Percentiles rank a stretch among this genome's conserved stretches.
Evolutionary conservation across 2,329 filamentous ascomycete genomes (phyloP).

Genomic region (Curvularia sp.): DNA sequence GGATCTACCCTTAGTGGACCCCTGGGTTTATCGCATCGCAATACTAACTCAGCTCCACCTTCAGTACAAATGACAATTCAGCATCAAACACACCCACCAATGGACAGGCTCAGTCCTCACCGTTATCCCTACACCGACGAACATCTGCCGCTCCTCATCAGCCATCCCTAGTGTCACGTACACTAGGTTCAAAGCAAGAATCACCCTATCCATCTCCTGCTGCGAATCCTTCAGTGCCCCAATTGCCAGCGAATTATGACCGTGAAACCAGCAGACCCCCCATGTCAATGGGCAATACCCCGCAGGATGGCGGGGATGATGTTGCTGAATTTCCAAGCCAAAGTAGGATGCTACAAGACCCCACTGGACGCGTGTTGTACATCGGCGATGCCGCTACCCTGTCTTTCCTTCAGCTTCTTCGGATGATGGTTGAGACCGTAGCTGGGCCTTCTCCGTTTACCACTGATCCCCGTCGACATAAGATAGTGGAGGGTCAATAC

Average conservation of each 20-base stretch:
- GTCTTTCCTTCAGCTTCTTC: constrained; percentile 67
- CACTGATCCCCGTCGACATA: constrained; percentile 63
- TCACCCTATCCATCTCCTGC: constrained; percentile 27
- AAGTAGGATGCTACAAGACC: constrained; percentile 67
- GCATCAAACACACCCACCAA: constrained; percentile 36
- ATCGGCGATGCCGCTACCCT: constrained; percentile 69
- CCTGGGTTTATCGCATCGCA: background rate
- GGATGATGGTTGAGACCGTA: constrained; percentile 65
- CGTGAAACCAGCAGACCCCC: constrained; percentile 33
- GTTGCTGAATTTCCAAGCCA: constrained; percentile 64
- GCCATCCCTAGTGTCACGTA: constrained; percentile 8
- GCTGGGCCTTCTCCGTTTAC: constrained; percentile 66
- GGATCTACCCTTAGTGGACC: background rate
- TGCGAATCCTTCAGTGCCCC: constrained; percentile 35
- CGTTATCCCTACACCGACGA: constrained; percentile 25
- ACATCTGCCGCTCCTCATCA: constrained; percentile 27
- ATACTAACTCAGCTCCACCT: background rate
- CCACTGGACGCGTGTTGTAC: constrained; percentile 65
- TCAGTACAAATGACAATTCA: constrained; percentile 28
- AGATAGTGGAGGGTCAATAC: constrained; percentile 63
- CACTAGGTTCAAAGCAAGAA: constrained; percentile 31
- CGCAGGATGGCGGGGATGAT: constrained; percentile 59
- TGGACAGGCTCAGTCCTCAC: constrained; percentile 28
- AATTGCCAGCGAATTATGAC: constrained; percentile 30
- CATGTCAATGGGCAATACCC: constrained; percentile 43